phyloP scores from a whole-genome alignment of 495 filamentous ascomycete genomes.

The Neurospora sp. region DNA sequence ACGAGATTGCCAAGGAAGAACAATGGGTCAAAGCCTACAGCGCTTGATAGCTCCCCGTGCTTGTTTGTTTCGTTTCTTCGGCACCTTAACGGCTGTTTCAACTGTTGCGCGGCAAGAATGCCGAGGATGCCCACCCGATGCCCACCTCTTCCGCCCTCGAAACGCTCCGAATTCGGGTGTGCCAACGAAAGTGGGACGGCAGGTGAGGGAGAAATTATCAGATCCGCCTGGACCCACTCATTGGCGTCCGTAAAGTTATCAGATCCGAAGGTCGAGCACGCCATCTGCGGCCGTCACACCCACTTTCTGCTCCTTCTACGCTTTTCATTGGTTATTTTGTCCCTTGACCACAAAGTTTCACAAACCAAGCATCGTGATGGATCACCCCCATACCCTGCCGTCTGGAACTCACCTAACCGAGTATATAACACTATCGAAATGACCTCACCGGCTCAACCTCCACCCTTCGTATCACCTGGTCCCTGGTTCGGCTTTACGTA shows the following conservation, averaged over 20 bases:
- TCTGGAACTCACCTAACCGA: neutral
- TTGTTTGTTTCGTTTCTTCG: neutral
- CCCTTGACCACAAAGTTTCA: neutral
- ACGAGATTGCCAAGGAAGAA: neutral
- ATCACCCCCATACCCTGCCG: neutral
- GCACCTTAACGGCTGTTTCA: neutral
- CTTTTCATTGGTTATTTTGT: constrained; percentile 10
- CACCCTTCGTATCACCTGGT: neutral
- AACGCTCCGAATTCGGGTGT: constrained; percentile 20
- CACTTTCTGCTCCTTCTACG: neutral
- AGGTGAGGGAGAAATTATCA: constrained; percentile 23
- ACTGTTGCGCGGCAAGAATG: neutral
- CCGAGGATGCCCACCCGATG: neutral
- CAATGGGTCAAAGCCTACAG: neutral
- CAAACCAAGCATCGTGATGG: neutral
- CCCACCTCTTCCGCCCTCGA: neutral
- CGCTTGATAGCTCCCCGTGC: neutral
- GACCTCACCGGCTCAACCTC: neutral
- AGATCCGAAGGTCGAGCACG: constrained; percentile 28
- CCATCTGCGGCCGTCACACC: constrained; percentile 8
- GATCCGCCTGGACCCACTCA: constrained; percentile 18
- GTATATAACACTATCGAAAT: neutral
- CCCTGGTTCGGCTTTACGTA: neutral
- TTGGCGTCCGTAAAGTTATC: constrained; percentile 36
- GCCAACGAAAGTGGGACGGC: constrained; percentile 9